phyloP scores from a whole-genome alignment of 768 basidiomycete species.

The Cyathus striatus region DNA sequence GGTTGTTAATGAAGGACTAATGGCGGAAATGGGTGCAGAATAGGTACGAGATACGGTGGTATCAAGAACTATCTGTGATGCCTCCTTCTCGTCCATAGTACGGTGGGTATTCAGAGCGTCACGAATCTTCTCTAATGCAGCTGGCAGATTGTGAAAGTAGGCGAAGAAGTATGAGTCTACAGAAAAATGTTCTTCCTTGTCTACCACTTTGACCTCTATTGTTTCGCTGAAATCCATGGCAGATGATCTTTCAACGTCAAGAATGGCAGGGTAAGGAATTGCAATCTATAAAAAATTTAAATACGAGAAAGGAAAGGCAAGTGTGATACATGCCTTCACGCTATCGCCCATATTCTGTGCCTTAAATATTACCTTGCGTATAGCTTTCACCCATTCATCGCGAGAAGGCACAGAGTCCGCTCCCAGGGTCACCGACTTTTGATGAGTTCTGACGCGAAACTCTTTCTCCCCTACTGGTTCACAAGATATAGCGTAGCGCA shows the following conservation, averaged over 20 bases:
- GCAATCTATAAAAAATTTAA: conserved; percentile 54
- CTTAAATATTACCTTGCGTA: conserved; percentile 92
- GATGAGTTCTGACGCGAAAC: conserved; percentile 79
- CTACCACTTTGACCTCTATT: conserved; percentile 88
- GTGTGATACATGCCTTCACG: conserved; percentile 62
- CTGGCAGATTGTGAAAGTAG: conserved; percentile 81
- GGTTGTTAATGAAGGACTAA: conserved; percentile 33
- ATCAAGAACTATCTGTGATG: conserved; percentile 46
- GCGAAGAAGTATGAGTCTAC: conserved; percentile 92
- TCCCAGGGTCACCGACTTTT: conserved; percentile 64
- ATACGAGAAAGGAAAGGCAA: conserved; percentile 1
- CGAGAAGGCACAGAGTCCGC: conserved; percentile 81
- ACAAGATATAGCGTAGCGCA: conserved; percentile 90
- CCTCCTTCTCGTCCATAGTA: conserved; percentile 22
- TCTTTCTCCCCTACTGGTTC: conserved; percentile 75
- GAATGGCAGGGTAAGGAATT: conserved; percentile 85
- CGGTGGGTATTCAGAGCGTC: conserved; percentile 63
- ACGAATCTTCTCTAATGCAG: conserved; percentile 77
- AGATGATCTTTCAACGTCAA: conserved; percentile 83
- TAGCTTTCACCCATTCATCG: conserved; percentile 94
- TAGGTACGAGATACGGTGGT: conserved; percentile 46
- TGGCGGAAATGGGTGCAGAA: conserved; percentile 12
- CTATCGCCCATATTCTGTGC: conserved; percentile 95
- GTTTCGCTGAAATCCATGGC: conserved; percentile 97
- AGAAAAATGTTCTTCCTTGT: conserved; percentile 74